phyloP scores from a whole-genome alignment of 805 yeast species.

The Metschnikowia orientalis region DNA sequence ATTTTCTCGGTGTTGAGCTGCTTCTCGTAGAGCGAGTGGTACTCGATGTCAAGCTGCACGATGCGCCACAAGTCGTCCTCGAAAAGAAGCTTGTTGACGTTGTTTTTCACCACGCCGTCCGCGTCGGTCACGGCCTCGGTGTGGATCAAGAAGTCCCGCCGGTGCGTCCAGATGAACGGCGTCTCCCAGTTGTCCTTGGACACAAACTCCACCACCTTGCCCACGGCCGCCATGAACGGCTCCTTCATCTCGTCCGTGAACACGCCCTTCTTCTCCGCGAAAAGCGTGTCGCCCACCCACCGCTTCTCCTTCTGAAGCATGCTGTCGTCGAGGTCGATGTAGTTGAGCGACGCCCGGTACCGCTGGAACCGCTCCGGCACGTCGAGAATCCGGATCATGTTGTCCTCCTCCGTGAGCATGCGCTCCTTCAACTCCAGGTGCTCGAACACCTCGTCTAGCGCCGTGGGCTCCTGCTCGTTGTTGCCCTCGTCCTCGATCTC shows the following conservation, averaged over 20 bases:
- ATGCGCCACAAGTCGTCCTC: constrained; percentile 94
- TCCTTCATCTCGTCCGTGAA: constrained; percentile 36
- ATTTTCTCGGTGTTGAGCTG: constrained; percentile 57
- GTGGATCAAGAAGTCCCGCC: constrained; percentile 78
- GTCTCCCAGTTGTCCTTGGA: constrained; percentile 81
- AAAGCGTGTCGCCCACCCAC: constrained; percentile 73
- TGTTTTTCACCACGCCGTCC: constrained; percentile 31
- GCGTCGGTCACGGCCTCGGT: constrained; percentile 44
- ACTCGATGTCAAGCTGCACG: constrained; percentile 80
- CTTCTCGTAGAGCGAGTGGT: constrained; percentile 77
- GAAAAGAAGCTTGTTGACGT: constrained; percentile 50
- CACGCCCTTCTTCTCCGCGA: constrained; percentile 49
- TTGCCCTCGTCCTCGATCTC: constrained; percentile 54
- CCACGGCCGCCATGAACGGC: constrained; percentile 67
- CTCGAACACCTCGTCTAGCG: constrained; percentile 88
- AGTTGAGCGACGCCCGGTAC: constrained; percentile 60
- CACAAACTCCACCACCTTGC: constrained; percentile 64
- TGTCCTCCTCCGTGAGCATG: constrained; percentile 89
- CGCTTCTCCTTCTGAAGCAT: constrained; percentile 69
- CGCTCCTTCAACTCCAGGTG: constrained; percentile 88
- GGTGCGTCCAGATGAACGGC: constrained; percentile 92
- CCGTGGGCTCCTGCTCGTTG: constrained; percentile 51
- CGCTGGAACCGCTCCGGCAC: constrained; percentile 90
- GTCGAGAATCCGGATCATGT: constrained; percentile 76
- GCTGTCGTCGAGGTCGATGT: constrained; percentile 62